Evolutionary conservation across 2,329 filamentous ascomycete genomes (phyloP).

Genomic region (Sclerotinia sclerotiorum): DNA sequence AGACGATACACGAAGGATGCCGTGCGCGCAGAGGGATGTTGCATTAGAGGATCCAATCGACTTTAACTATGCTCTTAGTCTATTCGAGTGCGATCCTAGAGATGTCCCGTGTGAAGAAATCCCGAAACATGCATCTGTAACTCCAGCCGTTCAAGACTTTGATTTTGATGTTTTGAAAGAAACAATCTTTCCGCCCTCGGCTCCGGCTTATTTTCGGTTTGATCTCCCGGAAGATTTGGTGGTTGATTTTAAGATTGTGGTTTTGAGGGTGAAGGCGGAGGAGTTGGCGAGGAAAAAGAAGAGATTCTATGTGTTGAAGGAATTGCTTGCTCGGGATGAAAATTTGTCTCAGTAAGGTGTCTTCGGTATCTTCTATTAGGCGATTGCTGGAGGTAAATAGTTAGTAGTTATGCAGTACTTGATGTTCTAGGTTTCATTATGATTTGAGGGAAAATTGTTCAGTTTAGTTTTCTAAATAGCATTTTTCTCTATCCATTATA

Average conservation of each 20-base stretch:
- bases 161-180: background rate
- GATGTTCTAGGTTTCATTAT: background rate
- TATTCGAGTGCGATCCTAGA: background rate
- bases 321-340: background rate
- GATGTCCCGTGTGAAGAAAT: background rate
- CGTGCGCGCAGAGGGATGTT: background rate
- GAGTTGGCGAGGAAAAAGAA: constrained; percentile 6
- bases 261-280: background rate
- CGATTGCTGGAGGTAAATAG: too few relatives aligned
- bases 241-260: background rate
- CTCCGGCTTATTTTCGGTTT: background rate
- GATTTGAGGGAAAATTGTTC: background rate
- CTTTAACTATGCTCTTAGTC: background rate
- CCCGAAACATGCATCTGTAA: background rate
- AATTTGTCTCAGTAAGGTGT: background rate
- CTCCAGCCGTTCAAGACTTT: background rate
- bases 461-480: background rate
- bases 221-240: background rate
- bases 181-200: too few relatives aligned
- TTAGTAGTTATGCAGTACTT: too few relatives aligned
- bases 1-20: background rate
- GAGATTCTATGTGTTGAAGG: constrained; percentile 1
- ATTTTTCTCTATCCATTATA: background rate
- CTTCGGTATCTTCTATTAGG: background rate
- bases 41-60: background rate